phyloP scores from a whole-genome alignment of 306 rosid genomes.

The Vigna mungo region DNA sequence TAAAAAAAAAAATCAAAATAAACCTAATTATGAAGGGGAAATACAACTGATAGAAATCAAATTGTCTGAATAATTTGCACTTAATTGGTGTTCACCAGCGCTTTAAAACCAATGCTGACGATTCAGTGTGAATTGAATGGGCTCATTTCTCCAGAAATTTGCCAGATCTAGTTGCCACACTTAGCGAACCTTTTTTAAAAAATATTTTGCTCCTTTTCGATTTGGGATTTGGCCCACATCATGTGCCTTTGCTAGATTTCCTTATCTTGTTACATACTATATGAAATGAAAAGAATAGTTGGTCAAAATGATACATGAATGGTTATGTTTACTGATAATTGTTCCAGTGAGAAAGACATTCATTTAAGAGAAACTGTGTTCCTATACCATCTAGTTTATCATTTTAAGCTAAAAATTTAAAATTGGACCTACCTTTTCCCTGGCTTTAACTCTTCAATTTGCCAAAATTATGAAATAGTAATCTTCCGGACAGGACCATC shows the following conservation, averaged over 20 bases:
- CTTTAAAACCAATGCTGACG: constrained; percentile 11
- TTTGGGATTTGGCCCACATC: constrained; percentile 57
- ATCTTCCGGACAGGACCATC: constrained; percentile 37
- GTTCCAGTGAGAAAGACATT: constrained; percentile 36
- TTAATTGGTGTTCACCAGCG: not conserved
- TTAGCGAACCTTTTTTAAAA: constrained; percentile 25
- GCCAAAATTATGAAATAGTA: constrained; percentile 38
- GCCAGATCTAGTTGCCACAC: constrained; percentile 45
- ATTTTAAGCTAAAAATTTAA: constrained; percentile 39
- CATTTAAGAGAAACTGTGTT: constrained; percentile 36
- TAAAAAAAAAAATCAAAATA: constrained; percentile 31
- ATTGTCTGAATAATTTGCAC: constrained; percentile 7
- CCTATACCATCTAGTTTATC: constrained; percentile 37
- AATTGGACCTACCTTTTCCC: constrained; percentile 30
- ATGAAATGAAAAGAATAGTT: constrained; percentile 25
- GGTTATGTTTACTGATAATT: constrained; percentile 22
- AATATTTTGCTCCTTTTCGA: constrained; percentile 29
- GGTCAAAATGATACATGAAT: constrained; percentile 20
- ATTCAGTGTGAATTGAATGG: constrained; percentile 44
- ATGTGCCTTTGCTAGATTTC: constrained; percentile 55
- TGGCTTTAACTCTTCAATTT: constrained; percentile 23
- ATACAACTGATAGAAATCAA: not conserved
- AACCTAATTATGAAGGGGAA: constrained; percentile 8
- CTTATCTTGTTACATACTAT: constrained; percentile 31
- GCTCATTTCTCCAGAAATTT: constrained; percentile 45